phyloP scores from a whole-genome alignment of 495 filamentous ascomycete genomes.

The Lineolata rhizophorae region DNA sequence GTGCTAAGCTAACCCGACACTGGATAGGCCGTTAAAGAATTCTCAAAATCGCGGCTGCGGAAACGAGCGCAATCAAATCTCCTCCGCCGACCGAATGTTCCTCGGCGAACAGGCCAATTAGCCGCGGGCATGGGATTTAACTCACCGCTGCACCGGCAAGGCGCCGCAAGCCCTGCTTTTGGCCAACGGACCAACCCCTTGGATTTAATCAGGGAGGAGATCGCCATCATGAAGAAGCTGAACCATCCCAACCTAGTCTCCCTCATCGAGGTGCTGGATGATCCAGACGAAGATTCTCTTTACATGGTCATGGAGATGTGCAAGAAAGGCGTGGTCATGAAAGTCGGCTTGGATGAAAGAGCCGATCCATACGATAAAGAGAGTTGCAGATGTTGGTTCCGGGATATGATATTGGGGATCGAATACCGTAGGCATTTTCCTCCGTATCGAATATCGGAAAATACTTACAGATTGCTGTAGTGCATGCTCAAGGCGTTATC shows the following conservation, averaged over 20 bases:
- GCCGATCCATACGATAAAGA: conserved; percentile 73
- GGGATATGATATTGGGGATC: conserved; percentile 86
- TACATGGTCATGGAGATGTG: conserved; percentile 99
- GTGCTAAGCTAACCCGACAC: not conserved
- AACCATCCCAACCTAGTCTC: conserved; percentile 85
- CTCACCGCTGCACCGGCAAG: conserved; percentile 34
- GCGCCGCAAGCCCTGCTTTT: too few relatives aligned
- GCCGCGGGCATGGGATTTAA: conserved; percentile 37
- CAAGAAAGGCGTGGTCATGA: conserved; percentile 96
- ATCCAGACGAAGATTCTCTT: conserved; percentile 81
- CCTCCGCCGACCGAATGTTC: conserved; percentile 41
- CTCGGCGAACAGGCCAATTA: conserved; percentile 25
- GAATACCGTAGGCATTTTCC: conserved; percentile 48
- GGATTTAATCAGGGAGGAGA: conserved; percentile 82
- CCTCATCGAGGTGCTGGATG: conserved; percentile 83
- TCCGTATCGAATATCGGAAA: not conserved
- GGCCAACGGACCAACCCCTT: conserved; percentile 35
- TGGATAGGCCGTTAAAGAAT: conserved; percentile 78
- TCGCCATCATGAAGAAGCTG: conserved; percentile 98
- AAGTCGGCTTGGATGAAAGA: conserved; percentile 66
- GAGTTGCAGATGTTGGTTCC: conserved; percentile 73
- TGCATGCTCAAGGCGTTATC: conserved; percentile 86
- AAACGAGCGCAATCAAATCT: conserved; percentile 87
- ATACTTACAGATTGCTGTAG: conserved; percentile 12
- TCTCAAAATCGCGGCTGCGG: conserved; percentile 81